Evolutionary conservation across 2,329 filamentous ascomycete species (phyloP).

Genomic region (Cordyceps javanica): DNA sequence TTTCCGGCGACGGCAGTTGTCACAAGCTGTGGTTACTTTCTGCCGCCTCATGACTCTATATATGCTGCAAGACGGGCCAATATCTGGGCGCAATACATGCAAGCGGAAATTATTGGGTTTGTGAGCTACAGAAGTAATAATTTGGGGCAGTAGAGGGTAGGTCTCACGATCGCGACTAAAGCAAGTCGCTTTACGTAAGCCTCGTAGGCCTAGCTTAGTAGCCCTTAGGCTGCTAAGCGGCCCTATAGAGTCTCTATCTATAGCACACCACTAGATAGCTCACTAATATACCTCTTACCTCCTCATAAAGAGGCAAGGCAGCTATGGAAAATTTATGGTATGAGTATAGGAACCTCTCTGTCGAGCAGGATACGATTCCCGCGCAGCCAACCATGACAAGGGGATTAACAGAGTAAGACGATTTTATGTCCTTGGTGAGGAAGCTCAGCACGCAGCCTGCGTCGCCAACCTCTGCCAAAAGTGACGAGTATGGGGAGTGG

Average conservation of each 20-base stretch:
- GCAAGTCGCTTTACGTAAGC: neutral
- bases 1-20: neutral
- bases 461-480: neutral
- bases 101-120: neutral
- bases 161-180: neutral
- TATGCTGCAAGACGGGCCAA: neutral
- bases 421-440: neutral
- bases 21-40: neutral
- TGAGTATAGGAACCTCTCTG: neutral
- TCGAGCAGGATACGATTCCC: neutral
- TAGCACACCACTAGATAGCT: no score
- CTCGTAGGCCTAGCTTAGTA: no score
- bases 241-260: no score
- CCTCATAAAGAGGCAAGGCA: no score
- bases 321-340: no score
- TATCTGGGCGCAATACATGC: neutral
- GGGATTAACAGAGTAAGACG: neutral
- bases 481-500: conserved; percentile 11
- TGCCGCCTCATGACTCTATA: neutral
- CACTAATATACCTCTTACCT: no score
- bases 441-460: conserved; percentile 1
- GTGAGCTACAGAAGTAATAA: neutral
- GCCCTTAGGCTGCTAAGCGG: no score
- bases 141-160: neutral
- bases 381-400: neutral